Evolutionary conservation across 345 rosid genomes (phyloP).

Genomic region (Sonneratia caseolaris): DNA sequence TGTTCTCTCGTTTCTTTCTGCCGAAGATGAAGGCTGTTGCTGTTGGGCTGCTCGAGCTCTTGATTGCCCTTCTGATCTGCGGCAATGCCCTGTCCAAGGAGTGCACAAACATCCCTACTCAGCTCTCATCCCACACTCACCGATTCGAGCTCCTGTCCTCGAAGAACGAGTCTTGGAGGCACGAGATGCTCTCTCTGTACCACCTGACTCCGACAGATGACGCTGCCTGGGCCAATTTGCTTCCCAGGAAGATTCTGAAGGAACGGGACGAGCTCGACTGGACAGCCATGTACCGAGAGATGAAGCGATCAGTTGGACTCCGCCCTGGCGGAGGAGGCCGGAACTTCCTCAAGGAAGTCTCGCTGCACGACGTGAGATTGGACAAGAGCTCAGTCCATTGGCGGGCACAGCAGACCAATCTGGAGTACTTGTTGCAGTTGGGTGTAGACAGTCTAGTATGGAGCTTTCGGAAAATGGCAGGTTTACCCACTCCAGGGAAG

Average conservation of each 20-base stretch:
- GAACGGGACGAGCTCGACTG: slow-evolving; percentile 61
- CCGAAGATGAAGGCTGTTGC: not conserved
- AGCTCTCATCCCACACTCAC: slow-evolving; percentile 64
- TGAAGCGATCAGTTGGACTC: slow-evolving; percentile 40
- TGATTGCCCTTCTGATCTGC: slow-evolving; percentile 3
- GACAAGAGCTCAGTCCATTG: slow-evolving; percentile 49
- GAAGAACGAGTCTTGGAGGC: slow-evolving; percentile 49
- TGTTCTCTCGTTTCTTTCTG: not conserved
- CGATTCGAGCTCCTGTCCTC: slow-evolving; percentile 57
- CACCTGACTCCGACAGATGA: slow-evolving; percentile 85
- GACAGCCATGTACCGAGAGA: slow-evolving; percentile 56
- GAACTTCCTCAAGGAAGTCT: slow-evolving; percentile 56
- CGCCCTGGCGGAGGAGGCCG: slow-evolving; percentile 22
- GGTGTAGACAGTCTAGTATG: slow-evolving; percentile 68
- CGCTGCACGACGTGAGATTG: slow-evolving; percentile 74
- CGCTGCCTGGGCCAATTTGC: slow-evolving; percentile 59
- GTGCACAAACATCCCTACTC: slow-evolving; percentile 68
- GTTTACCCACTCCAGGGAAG: slow-evolving; percentile 53
- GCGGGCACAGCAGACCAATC: slow-evolving; percentile 79
- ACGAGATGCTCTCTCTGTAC: slow-evolving; percentile 63
- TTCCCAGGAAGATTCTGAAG: slow-evolving; percentile 62
- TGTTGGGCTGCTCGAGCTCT: slow-evolving; percentile 12
- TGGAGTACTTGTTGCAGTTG: slow-evolving; percentile 74
- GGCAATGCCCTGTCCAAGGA: slow-evolving; percentile 43
- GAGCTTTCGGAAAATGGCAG: slow-evolving; percentile 81